Conservation (phyloP, 345 rosid species). For the Excoecaria agallocha region DNA sequence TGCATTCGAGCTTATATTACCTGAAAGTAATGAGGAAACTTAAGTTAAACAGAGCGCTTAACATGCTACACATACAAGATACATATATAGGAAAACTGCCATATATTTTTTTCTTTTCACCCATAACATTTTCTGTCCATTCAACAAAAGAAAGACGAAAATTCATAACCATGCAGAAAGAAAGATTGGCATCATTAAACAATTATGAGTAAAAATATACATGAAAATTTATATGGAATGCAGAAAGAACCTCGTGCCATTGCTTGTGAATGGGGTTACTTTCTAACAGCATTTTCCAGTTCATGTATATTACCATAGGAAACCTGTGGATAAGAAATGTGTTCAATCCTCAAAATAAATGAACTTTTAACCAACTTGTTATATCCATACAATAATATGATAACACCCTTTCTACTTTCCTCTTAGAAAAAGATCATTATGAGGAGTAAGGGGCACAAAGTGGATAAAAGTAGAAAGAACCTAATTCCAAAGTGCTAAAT, state of each 20-base stretch:
- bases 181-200: background rate
- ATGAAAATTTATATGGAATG: background rate
- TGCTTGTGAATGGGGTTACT: too few species aligned
- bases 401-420: too few species aligned
- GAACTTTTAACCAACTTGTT: too few species aligned
- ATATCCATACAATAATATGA: too few species aligned
- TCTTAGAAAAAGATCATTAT: too few species aligned
- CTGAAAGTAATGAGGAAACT: constrained; percentile 33
- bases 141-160: background rate
- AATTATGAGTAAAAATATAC: background rate
- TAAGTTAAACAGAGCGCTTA: constrained; percentile 13
- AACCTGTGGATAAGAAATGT: too few species aligned
- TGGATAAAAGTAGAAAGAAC: background rate
- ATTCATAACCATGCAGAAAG: background rate
- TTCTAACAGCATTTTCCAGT: too few species aligned
- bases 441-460: background rate
- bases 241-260: too few species aligned
- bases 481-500: background rate
- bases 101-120: background rate
- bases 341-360: too few species aligned
- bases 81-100: background rate
- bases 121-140: background rate
- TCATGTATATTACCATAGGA: too few species aligned
- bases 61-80: background rate
- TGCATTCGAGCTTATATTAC: constrained; percentile 37